Base-by-base conservation (phyloP, 192 early-diverging fungal species). In the Coemansia sp. region DNA sequence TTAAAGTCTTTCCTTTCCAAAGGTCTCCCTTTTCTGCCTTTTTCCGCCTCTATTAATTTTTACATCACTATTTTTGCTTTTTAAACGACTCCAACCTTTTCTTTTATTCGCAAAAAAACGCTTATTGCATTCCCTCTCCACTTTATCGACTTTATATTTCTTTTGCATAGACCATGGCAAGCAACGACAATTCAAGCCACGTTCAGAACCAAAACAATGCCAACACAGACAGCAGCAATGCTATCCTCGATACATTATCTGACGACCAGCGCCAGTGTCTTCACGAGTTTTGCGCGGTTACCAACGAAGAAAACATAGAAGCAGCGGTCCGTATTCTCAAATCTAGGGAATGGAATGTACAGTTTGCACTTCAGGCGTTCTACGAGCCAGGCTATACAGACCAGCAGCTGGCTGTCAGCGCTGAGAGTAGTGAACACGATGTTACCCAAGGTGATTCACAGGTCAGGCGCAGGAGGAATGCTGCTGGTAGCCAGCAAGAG, bases 221-320 rank as follows among this genome's bases (percentile, higher is more conserved):
- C 7, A 40, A 20, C 38, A 28, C 18, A 7, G 2, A 34, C 0
- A 18, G 0, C 42, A 34, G 29, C 58, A 71, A 12, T 12, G 42
- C 54, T 8, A 11, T 45, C 2, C 60, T 79, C 10, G 76, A 73
- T n/a, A 34, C 48, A 2, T 68, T 80, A 16, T 65, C 64, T 29
- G 72, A 71, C 51, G 30, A 33, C 61, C 55, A 80, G 65, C 64
- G 62, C 38, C 65, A 61, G 31, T 33, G 42, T 25, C 54, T 80
- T 18, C 65, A 71, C n/a, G 65, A 70, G 58, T 80, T 74, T 30
- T 66, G 77, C 62, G 49, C 51, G 5, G 68, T 71, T 18, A 74
- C 77, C 8, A 67, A 55, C 25, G 16, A 28, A 18, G 66, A 71
- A 6, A 61, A 79, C 51, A 30, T 80, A 36, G 58, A 50, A 49